phyloP scores from a whole-genome alignment of 495 filamentous ascomycete genomes.

The Wilcoxina mikolae region DNA sequence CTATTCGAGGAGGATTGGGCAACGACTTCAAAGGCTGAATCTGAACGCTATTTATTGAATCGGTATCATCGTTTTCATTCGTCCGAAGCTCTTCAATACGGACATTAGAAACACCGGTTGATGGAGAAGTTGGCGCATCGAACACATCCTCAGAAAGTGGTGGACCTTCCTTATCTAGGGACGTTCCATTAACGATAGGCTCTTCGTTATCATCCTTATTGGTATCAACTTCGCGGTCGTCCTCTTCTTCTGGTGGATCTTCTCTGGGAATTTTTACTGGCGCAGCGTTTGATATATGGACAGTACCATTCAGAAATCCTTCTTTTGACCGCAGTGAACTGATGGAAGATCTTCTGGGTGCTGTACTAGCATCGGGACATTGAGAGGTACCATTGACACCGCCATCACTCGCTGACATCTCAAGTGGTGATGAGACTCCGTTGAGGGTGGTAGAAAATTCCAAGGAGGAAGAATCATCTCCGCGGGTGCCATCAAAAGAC shows the following conservation, averaged over 20 bases:
- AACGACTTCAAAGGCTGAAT: conserved; percentile 10
- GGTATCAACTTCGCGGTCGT: conserved; percentile 7
- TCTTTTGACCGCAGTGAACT: neutral
- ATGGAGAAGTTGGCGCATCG: conserved; percentile 12
- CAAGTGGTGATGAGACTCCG: neutral
- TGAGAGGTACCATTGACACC: neutral
- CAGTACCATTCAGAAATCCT: neutral
- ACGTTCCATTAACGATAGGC: conserved; percentile 1
- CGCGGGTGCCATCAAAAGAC: neutral
- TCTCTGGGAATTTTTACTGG: conserved; percentile 11
- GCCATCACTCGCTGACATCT: neutral
- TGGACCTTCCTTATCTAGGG: conserved; percentile 3
- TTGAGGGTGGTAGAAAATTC: neutral
- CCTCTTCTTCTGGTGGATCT: conserved; percentile 9
- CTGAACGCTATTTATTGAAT: conserved; percentile 15
- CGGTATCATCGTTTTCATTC: conserved; percentile 17
- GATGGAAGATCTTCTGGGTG: neutral
- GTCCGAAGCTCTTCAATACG: conserved; percentile 24
- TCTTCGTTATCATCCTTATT: conserved; percentile 9
- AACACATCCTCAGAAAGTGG: conserved; percentile 1
- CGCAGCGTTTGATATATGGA: conserved; percentile 1
- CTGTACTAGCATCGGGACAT: neutral
- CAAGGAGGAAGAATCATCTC: neutral
- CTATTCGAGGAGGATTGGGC: conserved; percentile 18
- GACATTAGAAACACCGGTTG: conserved; percentile 22